A percentile compares a stretch with the other conserved stretches of the same genome.
Evolutionary conservation across 2,329 filamentous ascomycete genomes (phyloP).

Genomic region (Calonectria pseudoreteaudii): DNA sequence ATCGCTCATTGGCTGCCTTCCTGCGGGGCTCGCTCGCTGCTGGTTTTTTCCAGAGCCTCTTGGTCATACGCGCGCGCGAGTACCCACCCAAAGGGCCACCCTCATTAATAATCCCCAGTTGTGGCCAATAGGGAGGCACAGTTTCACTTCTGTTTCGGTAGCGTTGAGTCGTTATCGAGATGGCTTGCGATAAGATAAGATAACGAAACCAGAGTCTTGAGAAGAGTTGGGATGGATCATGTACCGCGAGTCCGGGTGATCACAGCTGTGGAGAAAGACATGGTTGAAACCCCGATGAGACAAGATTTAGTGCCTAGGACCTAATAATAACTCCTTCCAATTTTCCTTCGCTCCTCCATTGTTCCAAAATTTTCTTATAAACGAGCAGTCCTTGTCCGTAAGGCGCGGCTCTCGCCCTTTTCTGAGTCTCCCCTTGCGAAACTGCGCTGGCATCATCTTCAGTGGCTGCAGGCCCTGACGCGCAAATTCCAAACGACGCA

Average conservation of each 20-base stretch:
- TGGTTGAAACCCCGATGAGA: not conserved
- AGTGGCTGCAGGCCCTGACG: not conserved
- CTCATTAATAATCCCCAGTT: slow-evolving; percentile 18
- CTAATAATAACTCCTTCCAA: not conserved
- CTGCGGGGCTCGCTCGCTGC: slow-evolving; percentile 4
- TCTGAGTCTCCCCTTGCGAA: not conserved
- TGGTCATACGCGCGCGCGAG: slow-evolving; percentile 47
- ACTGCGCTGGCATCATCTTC: too few species aligned
- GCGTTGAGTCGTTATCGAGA: not conserved
- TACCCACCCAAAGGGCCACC: not conserved
- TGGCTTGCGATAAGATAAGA: not conserved
- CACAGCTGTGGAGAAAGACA: not conserved
- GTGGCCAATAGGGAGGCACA: not conserved
- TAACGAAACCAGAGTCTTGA: not conserved
- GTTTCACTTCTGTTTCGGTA: not conserved
- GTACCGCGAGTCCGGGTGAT: not conserved
- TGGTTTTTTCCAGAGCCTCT: slow-evolving; percentile 5
- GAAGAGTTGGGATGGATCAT: not conserved
- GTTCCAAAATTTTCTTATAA: not conserved
- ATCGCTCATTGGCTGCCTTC: slow-evolving; percentile 6
- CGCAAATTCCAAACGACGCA: not conserved
- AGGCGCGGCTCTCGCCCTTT: not conserved
- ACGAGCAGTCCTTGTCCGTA: not conserved
- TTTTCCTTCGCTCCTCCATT: not conserved
- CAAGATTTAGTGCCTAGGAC: not conserved